Conservation (phyloP, 2,329 filamentous ascomycete genomes). For the Orbilia brochopaga region DNA sequence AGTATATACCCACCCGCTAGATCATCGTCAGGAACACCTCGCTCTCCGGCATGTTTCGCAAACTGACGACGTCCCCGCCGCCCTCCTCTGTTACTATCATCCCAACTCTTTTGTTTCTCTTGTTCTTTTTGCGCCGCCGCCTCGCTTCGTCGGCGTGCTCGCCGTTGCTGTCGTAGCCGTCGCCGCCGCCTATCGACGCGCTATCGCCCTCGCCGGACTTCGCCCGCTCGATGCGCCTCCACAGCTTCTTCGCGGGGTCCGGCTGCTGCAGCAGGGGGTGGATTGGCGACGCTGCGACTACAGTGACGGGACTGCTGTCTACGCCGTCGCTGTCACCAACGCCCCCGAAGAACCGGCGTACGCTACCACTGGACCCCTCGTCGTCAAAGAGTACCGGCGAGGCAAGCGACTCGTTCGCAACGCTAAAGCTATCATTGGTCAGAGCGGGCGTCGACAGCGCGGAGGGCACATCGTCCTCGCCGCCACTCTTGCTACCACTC, state of each 20-base stretch:
- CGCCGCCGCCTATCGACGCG: conserved; percentile 21
- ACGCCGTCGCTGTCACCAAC: neutral
- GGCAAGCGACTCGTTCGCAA: neutral
- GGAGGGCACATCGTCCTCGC: neutral
- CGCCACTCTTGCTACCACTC: neutral
- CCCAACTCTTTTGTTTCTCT: neutral
- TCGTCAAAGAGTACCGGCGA: conserved; percentile 3
- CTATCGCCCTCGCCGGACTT: conserved; percentile 16
- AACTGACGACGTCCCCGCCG: neutral
- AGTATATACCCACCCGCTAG: neutral
- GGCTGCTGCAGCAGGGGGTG: conserved; percentile 2
- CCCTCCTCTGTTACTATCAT: neutral
- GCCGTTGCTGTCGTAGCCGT: conserved; percentile 3
- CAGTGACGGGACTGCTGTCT: conserved; percentile 31
- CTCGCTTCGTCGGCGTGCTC: neutral
- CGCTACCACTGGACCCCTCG: conserved; percentile 6
- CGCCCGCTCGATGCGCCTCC: conserved; percentile 34
- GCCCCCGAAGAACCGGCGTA: neutral
- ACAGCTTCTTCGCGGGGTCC: conserved; percentile 27
- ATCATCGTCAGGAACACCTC: neutral
- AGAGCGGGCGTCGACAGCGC: conserved; percentile 5
- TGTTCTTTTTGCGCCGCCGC: neutral
- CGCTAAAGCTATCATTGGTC: conserved; percentile 26
- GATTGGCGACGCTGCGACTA: conserved; percentile 1
- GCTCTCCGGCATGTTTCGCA: too few relatives aligned